A percentile compares a stretch with the other conserved stretches of the same genome.
phyloP scores from a whole-genome alignment of 2,329 filamentous ascomycete genomes.

The Passalora sequoiae region DNA sequence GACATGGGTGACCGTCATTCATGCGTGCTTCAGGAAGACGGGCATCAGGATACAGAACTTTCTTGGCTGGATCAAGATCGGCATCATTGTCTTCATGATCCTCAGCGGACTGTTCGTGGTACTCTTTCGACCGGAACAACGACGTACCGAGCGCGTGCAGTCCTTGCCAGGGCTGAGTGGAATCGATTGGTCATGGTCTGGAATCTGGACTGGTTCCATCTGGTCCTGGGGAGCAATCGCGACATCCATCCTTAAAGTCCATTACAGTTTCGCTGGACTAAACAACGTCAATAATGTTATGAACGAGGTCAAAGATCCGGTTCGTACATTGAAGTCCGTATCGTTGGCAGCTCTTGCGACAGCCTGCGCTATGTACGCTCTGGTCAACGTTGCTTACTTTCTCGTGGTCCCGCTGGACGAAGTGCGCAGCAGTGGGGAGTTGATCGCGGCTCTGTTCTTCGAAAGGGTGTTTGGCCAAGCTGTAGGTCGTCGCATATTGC shows the following conservation, averaged over 20 bases:
- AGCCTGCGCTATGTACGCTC: conserved; percentile 59
- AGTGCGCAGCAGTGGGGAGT: conserved; percentile 60
- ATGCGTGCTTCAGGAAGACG: conserved; percentile 35
- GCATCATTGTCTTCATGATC: conserved; percentile 36
- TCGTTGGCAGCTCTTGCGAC: conserved; percentile 53
- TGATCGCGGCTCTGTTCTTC: conserved; percentile 65
- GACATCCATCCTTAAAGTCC: conserved; percentile 61
- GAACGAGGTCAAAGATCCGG: conserved; percentile 64
- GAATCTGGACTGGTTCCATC: conserved; percentile 20
- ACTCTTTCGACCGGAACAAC: conserved; percentile 21
- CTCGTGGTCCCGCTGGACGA: conserved; percentile 63
- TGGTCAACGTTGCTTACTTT: conserved; percentile 61
- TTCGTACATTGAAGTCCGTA: conserved; percentile 53
- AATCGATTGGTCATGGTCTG: conserved; percentile 19
- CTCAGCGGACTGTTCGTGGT: conserved; percentile 36
- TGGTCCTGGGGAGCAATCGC: conserved; percentile 66
- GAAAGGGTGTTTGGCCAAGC: conserved; percentile 56
- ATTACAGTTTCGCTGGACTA: conserved; percentile 64
- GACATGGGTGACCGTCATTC: conserved; percentile 36
- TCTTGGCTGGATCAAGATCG: conserved; percentile 39
- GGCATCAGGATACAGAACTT: conserved; percentile 38
- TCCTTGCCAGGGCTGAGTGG: background rate
- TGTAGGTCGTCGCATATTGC: conserved; percentile 55
- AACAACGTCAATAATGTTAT: conserved; percentile 66
- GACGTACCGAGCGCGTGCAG: conserved; percentile 11